Conservation (phyloP, 441 rosid species). For the Pelargonium citronellum region DNA sequence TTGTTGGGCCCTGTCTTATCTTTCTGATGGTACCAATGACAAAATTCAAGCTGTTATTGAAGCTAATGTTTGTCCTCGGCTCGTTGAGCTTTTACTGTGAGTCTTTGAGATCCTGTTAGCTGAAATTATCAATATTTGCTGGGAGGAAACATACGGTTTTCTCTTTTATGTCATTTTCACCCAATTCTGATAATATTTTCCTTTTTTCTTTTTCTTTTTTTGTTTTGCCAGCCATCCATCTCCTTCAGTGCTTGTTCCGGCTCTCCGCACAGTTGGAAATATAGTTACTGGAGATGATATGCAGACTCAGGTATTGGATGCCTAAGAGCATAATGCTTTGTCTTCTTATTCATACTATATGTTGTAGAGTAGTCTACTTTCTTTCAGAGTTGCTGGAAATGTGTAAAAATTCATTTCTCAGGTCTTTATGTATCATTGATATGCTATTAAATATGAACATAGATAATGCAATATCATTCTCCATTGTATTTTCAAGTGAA, state of each 20-base stretch:
- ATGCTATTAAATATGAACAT: too few relatives aligned
- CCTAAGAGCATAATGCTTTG: slow-evolving; percentile 5
- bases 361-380: not conserved
- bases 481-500: too few relatives aligned
- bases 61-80: slow-evolving; percentile 7
- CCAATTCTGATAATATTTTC: not conserved
- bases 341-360: not conserved
- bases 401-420: too few relatives aligned
- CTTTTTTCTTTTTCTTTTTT: not conserved
- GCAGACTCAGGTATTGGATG: slow-evolving; percentile 65
- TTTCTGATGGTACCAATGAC: slow-evolving; percentile 9
- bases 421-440: too few relatives aligned
- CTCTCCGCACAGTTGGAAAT: slow-evolving; percentile 79
- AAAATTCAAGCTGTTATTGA: slow-evolving; percentile 9
- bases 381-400: not conserved
- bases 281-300: slow-evolving; percentile 81
- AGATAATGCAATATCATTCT: too few relatives aligned
- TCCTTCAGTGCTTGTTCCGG: slow-evolving; percentile 81
- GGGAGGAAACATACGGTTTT: not conserved
- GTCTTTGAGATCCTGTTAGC: not conserved
- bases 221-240: slow-evolving; percentile 53
- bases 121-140: not conserved
- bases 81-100: slow-evolving; percentile 3
- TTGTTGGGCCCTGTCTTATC: not conserved
- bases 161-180: not conserved